Evolutionary conservation across 208 protist genomes (phyloP), one percentile per base, ranked within the genome.

Genomic region (Trypanosoma cruzi): DNA sequence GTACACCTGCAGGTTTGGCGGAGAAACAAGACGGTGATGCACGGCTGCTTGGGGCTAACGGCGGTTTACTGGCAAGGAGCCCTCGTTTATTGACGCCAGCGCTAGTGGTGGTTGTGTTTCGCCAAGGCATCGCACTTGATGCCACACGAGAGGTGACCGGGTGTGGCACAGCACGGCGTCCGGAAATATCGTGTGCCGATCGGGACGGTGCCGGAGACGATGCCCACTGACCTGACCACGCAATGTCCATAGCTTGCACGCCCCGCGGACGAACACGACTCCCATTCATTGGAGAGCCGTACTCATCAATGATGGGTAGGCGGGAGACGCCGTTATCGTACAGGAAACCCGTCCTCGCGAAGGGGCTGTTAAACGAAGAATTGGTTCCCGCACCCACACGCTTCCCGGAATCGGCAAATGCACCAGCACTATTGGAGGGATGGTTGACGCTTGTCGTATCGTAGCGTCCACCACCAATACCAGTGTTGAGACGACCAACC

Each of bases 181-280:
- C 56, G 26, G 34, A 0, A 28, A 0, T 6, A 14, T 4, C 56
- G 18, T 32, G n/a, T 34, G 64, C 18, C 1, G 40, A 29, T 44
- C 24, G 24, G 4, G 42, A n/a, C n/a, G n/a, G n/a, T n/a, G n/a
- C n/a, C n/a, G n/a, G n/a, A n/a, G n/a, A 46, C 22, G 16, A 36
- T 24, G 16, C 24, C 64, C 71, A 67, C 42, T 49, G 1, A 44
- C 62, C 40, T 42, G 76, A 76, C 79, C 76, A 86, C 6, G 68
- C 52, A 6, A 77, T 34, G 57, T 90, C 85, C 73, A 81, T 88
- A 29, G 80, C 85, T 5, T 74, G 73, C 32, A 70, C 64, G 36
- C 85, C 80, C 32, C 85, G 77, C 34, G 66, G 74, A 13, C 82
- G 85, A 66, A 90, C 80, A 58, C 85, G 85, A 42, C 63, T 63